These are phyloP conservation scores for Moniliella sp. DNA, from an alignment of 1,284 basidiomycete species.

Conservation along the genomic window DNA sequence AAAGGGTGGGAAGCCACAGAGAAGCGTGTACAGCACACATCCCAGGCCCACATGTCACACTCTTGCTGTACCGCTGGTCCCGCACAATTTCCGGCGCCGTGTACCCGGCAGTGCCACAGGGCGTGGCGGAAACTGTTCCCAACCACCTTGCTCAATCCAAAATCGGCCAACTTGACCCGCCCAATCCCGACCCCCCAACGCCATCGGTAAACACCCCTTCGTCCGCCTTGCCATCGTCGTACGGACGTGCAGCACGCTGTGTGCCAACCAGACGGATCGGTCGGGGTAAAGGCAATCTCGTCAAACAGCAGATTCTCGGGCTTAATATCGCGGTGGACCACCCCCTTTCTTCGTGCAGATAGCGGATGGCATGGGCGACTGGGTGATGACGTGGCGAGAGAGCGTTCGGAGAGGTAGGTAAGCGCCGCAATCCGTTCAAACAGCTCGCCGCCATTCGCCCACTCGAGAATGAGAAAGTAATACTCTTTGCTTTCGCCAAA, in stretches of 20 bases:
- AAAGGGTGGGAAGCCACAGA: slow-evolving; percentile 95
- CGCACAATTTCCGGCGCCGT: slow-evolving; percentile 98
- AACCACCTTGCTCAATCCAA: slow-evolving; percentile 88
- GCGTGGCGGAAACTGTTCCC: slow-evolving; percentile 97
- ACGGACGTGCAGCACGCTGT: slow-evolving; percentile 54
- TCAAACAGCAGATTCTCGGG: slow-evolving; percentile 93
- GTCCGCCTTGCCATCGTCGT: slow-evolving; percentile 95
- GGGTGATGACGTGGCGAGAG: slow-evolving; percentile 69
- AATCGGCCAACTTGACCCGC: slow-evolving; percentile 93
- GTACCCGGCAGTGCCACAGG: slow-evolving; percentile 95
- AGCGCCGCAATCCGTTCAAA: slow-evolving; percentile 99
- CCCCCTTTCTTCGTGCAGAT: slow-evolving; percentile 89
- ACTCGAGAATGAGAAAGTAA: slow-evolving; percentile 83
- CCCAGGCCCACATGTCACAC: slow-evolving; percentile 99
- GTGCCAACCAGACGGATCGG: no score
- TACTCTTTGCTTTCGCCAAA: slow-evolving; percentile 62
- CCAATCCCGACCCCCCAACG: slow-evolving; percentile 92
- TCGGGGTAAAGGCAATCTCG: slow-evolving; percentile 73
- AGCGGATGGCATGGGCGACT: slow-evolving; percentile 81
- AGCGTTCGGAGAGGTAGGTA: slow-evolving; percentile 77
- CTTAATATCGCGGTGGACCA: slow-evolving; percentile 92
- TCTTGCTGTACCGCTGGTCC: slow-evolving; percentile 92
- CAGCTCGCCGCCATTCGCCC: slow-evolving; percentile 63
- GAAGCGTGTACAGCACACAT: slow-evolving; percentile 86
- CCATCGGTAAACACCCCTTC: slow-evolving; percentile 84